phyloP scores from a whole-genome alignment of 2,329 filamentous ascomycete genomes.

The Diaporthe ampelina region DNA sequence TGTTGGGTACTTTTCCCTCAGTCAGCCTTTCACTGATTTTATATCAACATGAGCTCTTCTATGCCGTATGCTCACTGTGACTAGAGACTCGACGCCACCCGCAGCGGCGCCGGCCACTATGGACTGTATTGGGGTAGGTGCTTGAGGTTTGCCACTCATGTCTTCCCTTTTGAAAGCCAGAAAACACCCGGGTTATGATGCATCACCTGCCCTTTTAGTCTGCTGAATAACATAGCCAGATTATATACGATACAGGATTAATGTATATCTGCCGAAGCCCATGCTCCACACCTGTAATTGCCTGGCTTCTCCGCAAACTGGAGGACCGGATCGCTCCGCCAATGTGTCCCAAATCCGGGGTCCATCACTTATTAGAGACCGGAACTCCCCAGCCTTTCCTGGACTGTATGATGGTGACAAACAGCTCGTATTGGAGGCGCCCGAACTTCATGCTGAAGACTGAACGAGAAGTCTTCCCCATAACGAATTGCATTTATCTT shows the following conservation, averaged over 20 bases:
- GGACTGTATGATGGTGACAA: background rate
- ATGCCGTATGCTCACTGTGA: no score
- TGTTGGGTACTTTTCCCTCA: no score
- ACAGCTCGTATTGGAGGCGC: background rate
- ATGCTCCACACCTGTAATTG: background rate
- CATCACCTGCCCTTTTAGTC: background rate
- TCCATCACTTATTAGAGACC: background rate
- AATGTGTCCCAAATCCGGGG: background rate
- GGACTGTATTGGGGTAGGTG: no score
- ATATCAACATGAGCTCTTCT: no score
- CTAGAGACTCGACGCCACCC: no score
- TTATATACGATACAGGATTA: background rate
- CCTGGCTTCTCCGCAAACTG: background rate
- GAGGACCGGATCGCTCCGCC: constrained; percentile 4
- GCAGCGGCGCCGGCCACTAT: no score
- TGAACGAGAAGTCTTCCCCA: background rate
- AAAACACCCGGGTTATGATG: background rate
- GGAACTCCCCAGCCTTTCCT: background rate
- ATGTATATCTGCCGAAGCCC: background rate
- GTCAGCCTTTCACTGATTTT: no score
- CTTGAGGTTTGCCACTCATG: no score
- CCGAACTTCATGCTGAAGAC: background rate
- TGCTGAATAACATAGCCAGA: background rate
- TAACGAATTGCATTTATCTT: background rate
- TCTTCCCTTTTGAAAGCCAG: no score